These are phyloP conservation scores for Eucalyptus erythrocorys DNA, from an alignment of 345 rosid species.

Conservation along the genomic window DNA sequence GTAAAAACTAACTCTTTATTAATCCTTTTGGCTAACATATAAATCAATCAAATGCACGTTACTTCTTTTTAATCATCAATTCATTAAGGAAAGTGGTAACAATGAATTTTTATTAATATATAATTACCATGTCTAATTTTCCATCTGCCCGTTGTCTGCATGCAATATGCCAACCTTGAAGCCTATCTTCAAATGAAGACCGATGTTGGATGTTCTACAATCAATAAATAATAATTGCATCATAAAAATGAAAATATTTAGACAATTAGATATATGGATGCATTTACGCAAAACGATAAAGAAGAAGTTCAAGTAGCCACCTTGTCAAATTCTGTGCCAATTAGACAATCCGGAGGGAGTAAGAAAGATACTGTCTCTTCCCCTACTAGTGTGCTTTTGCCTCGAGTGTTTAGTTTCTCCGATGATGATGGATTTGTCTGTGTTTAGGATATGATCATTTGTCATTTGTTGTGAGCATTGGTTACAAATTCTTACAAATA, in stretches of 20 bases:
- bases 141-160: not conserved
- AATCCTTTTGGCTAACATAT: not conserved
- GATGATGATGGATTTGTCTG: not conserved
- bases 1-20: not conserved
- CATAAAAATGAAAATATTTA: not conserved
- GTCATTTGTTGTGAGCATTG: not conserved
- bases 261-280: not conserved
- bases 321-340: not conserved
- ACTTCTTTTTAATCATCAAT: not conserved
- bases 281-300: not conserved
- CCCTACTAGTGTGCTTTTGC: not conserved
- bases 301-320: not conserved
- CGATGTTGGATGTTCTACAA: not conserved
- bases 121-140: not conserved
- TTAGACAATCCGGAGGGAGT: not conserved
- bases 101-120: not conserved
- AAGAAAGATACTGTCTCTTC: not conserved
- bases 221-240: not conserved
- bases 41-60: not conserved
- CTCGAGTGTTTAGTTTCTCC: not conserved
- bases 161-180: not conserved
- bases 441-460: not conserved
- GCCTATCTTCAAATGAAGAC: not conserved
- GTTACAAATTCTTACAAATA: not conserved
- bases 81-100: not conserved